Evolutionary conservation across 1,284 basidiomycete species (phyloP), one percentile per base, ranked within the genome.

Genomic region (Fistulinella cinereoalba): DNA sequence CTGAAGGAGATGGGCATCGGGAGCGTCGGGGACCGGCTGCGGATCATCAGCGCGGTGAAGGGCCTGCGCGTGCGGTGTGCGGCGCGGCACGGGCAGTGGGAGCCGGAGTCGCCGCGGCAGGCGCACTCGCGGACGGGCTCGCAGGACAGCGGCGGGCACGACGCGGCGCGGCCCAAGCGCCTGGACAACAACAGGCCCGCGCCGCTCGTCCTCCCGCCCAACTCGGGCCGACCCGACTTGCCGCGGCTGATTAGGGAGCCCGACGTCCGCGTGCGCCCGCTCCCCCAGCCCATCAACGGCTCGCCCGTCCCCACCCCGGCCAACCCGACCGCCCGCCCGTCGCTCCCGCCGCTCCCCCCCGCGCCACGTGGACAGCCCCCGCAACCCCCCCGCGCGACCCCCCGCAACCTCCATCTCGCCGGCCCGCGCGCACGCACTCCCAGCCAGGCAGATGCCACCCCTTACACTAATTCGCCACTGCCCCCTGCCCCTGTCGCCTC

Each of bases 11-110:
- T 97, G 80, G 88, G 88, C 24, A 80, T 97, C 24, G 62, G 74
- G 37, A 92, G 87, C 66, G 85, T 97, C 34, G 95, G 95, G 6
- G 94, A 97, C 65, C 73, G 92, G 42, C 82, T 97, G 15, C 81
- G 91, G 60, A 86, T 97, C 43, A 62, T 91, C 15, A 87, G 83
- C 46, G 94, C 83, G 1, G 87, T 97, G 52, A 93, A 92, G 62
- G 68, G 73, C 9, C 74, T 97, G 6, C 75, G 92, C 27, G 78
- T 81, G 50, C 70, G 59, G 55, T 81, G 79, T n/a, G n/a, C n/a
- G n/a, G n/a, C n/a, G n/a, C n/a, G n/a, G n/a, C n/a, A n/a, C n/a
- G n/a, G n/a, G n/a, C n/a, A n/a, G n/a, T n/a, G n/a, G n/a, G n/a
- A n/a, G n/a, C n/a, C n/a, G n/a, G n/a, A n/a, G n/a, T n/a, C n/a